A percentile compares a stretch with the other conserved stretches of the same genome.
These are phyloP conservation scores for Phlebopus sp. DNA, from an alignment of 1,284 basidiomycete species.

Conservation along the genomic window DNA sequence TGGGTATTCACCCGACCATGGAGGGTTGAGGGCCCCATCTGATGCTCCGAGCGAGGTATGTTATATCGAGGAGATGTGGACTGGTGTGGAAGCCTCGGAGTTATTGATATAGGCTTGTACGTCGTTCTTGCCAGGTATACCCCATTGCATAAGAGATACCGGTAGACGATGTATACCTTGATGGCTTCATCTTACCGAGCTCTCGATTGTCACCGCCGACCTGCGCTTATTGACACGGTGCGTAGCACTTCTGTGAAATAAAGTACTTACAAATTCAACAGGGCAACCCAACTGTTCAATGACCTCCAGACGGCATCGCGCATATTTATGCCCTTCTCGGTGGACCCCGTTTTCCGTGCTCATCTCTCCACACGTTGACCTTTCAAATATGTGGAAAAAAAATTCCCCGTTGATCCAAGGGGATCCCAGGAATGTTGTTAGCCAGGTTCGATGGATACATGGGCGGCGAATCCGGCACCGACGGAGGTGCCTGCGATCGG, in stretches of 20 bases:
- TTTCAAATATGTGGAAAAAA: constrained; percentile 62
- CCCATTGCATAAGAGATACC: no score
- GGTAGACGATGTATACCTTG: no score
- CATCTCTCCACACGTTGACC: constrained; percentile 48
- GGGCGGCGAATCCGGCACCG: constrained; percentile 46
- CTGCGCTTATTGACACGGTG: no score
- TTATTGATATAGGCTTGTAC: no score
- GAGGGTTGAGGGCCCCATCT: constrained; percentile 41
- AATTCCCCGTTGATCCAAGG: constrained; percentile 65
- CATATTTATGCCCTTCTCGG: constrained; percentile 40
- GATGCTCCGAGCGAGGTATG: constrained; percentile 47
- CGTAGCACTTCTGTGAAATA: constrained; percentile 1
- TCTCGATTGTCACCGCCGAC: constrained; percentile 29
- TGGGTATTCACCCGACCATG: constrained; percentile 39
- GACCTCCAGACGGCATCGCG: constrained; percentile 48
- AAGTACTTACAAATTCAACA: constrained; percentile 9
- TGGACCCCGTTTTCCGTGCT: constrained; percentile 41
- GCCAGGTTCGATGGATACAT: constrained; percentile 38
- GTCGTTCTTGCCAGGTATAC: no score
- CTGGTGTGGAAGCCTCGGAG: constrained; percentile 2
- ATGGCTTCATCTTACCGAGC: constrained; percentile 29
- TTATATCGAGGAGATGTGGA: constrained; percentile 11
- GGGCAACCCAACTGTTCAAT: constrained; percentile 58
- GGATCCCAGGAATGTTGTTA: constrained; percentile 62
- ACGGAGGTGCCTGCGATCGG: constrained; percentile 50